These are phyloP conservation scores for Hippophae gyantsensis DNA, from an alignment of 306 rosid genomes.

Conservation along the genomic window DNA sequence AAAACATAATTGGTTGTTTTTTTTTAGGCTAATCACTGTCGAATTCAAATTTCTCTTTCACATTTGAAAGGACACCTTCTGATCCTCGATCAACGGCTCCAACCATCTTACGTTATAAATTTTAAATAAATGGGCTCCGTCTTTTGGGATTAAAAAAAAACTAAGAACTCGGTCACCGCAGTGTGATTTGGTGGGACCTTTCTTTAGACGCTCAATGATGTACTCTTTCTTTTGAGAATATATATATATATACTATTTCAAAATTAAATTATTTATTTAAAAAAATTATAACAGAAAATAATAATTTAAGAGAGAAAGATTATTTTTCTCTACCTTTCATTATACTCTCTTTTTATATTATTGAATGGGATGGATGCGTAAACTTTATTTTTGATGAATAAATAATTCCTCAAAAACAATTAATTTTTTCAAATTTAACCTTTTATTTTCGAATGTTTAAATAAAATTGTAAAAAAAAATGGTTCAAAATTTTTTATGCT, in stretches of 20 bases:
- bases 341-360: too few species aligned
- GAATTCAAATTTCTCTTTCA: constrained; percentile 20
- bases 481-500: neutral
- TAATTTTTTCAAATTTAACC: neutral
- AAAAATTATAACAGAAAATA: neutral
- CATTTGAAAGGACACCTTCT: constrained; percentile 28
- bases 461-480: neutral
- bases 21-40: constrained; percentile 1
- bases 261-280: neutral
- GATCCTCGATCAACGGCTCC: constrained; percentile 37
- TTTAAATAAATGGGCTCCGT: constrained; percentile 33
- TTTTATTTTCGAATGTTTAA: constrained; percentile 2
- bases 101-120: constrained; percentile 13
- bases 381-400: too few species aligned
- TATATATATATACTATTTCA: too few species aligned
- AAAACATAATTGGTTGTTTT: neutral
- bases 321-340: too few species aligned
- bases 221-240: neutral
- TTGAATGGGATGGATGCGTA: too few species aligned
- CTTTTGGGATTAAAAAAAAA: neutral
- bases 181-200: constrained; percentile 19
- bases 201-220: constrained; percentile 14
- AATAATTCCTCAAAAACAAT: too few species aligned
- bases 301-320: too few species aligned
- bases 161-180: constrained; percentile 16